phyloP scores from a whole-genome alignment of 2,329 filamentous ascomycete genomes.

The Trichoderma citrinoviride region DNA sequence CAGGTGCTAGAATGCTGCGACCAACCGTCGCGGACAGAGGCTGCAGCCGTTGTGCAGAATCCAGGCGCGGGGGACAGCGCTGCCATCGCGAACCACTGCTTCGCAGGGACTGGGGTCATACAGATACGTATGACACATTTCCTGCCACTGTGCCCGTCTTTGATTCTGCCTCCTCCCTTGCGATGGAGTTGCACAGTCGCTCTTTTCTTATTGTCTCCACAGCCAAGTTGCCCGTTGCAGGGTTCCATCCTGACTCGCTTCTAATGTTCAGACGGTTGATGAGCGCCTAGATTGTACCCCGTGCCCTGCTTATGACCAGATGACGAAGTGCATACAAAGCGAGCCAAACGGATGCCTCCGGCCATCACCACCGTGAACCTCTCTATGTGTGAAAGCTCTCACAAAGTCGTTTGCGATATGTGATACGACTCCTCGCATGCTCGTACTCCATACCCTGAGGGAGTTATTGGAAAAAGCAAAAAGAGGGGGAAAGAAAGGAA shows the following conservation, averaged over 20 bases:
- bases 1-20: neutral
- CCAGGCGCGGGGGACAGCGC: neutral
- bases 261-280: neutral
- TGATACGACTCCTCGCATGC: neutral
- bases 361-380: neutral
- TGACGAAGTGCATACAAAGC: neutral
- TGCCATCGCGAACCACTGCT: neutral
- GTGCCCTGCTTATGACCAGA: neutral
- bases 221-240: neutral
- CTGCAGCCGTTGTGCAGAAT: neutral
- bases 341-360: neutral
- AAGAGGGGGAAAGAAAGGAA: neutral
- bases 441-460: neutral
- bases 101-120: neutral
- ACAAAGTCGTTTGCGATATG: neutral
- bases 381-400: neutral
- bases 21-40: neutral
- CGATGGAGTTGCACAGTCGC: neutral
- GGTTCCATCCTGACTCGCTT: neutral
- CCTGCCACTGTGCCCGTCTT: neutral
- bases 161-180: neutral
- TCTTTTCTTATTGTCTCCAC: constrained; percentile 1
- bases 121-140: constrained; percentile 2
- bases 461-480: constrained; percentile 15
- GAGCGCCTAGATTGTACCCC: neutral